Percentiles rank a stretch among this genome's conserved stretches.
Evolutionary conservation across 148 eudicot genomes (phyloP).

Genomic region (Amaranthus palmeri): DNA sequence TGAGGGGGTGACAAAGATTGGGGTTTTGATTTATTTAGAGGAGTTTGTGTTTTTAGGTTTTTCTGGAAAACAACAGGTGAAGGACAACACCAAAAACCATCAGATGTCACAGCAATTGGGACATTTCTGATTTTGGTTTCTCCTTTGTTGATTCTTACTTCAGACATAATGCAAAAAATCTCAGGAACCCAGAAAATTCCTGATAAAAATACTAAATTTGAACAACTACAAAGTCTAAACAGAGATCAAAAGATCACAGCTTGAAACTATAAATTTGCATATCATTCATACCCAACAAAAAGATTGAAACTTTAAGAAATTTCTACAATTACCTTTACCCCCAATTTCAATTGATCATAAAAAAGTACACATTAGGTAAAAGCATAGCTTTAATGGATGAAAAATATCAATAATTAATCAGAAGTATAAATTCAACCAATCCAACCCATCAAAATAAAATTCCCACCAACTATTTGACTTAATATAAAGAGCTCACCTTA

Average conservation of each 20-base stretch:
- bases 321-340: not conserved
- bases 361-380: not conserved
- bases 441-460: constrained; percentile 10
- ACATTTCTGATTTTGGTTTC: constrained; percentile 70
- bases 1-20: constrained; percentile 19
- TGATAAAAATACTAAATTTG: not conserved
- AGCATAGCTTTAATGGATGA: not conserved
- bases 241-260: constrained; percentile 12
- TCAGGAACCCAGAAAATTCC: not conserved
- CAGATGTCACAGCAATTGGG: constrained; percentile 93
- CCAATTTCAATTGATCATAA: constrained; percentile 16
- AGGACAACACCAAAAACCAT: constrained; percentile 96
- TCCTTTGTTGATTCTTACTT: constrained; percentile 46
- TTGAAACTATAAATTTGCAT: not conserved
- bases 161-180: constrained; percentile 39
- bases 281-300: not conserved
- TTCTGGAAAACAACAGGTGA: constrained; percentile 76
- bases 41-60: constrained; percentile 45
- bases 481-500: constrained; percentile 13
- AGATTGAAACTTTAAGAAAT: not conserved
- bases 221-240: not conserved
- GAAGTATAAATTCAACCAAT: constrained; percentile 3
- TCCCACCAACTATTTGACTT: constrained; percentile 8
- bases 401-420: not conserved
- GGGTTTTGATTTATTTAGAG: constrained; percentile 49